Conservation (phyloP, 2,329 filamentous ascomycete species). For the Dothistroma pini region DNA sequence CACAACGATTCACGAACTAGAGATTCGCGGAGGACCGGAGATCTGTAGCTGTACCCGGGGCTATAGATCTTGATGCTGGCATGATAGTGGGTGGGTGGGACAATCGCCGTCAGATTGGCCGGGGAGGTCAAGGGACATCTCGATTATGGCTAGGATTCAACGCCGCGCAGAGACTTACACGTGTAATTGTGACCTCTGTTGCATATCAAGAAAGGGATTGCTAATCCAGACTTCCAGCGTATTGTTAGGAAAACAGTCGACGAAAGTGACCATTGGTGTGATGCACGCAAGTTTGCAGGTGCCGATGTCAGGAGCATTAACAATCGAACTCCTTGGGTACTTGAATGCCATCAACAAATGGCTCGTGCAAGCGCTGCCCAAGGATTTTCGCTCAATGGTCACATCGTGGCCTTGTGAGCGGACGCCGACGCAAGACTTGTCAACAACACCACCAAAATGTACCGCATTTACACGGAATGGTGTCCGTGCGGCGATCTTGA, state of each 20-base stretch:
- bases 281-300: not conserved
- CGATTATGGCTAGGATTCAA: not conserved
- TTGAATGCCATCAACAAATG: not conserved
- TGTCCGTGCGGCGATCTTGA: not conserved
- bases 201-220: not conserved
- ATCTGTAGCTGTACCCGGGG: not conserved
- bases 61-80: not conserved
- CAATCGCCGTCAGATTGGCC: not conserved
- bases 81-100: not conserved
- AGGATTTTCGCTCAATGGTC: not conserved
- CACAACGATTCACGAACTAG: not conserved
- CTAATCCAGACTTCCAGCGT: not conserved
- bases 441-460: not conserved
- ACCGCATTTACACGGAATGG: not conserved
- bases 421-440: not conserved
- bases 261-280: not conserved
- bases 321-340: not conserved
- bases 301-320: not conserved
- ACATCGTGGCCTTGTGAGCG: not conserved
- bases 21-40: not conserved
- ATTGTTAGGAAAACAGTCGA: not conserved
- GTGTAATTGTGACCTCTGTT: not conserved
- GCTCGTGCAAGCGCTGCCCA: not conserved
- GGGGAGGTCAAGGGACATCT: not conserved
- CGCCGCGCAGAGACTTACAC: not conserved